Conservation (phyloP, 768 basidiomycete species). For the Lepiota subincarnata region DNA sequence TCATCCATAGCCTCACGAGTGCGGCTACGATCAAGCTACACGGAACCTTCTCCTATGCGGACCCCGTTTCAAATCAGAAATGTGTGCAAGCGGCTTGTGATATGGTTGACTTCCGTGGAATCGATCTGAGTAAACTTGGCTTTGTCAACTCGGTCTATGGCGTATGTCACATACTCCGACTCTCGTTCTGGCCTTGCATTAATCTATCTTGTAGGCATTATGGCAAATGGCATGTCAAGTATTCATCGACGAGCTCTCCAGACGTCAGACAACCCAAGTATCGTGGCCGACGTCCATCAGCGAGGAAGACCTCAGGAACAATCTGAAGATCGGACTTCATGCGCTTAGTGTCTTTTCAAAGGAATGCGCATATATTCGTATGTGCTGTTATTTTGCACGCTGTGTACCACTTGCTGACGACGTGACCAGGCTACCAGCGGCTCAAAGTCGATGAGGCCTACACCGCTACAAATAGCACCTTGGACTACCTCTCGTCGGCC, state of each 20-base stretch:
- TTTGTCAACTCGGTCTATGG: constrained; percentile 48
- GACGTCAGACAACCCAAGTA: constrained; percentile 30
- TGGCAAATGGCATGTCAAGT: constrained; percentile 45
- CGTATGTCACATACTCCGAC: constrained; percentile 29
- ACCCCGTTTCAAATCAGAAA: constrained; percentile 36
- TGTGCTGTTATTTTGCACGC: constrained; percentile 19
- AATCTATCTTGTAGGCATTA: constrained; percentile 29
- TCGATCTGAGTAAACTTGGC: constrained; percentile 35
- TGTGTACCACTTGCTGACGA: constrained; percentile 9
- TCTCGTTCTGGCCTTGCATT: constrained; percentile 9
- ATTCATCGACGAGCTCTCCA: constrained; percentile 43
- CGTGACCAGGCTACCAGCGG: constrained; percentile 37
- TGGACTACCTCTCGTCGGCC: constrained; percentile 6
- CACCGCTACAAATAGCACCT: constrained; percentile 28
- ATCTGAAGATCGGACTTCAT: constrained; percentile 34
- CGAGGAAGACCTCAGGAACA: constrained; percentile 41
- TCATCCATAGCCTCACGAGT: constrained; percentile 46
- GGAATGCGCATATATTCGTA: constrained; percentile 43
- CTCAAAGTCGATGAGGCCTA: constrained; percentile 44
- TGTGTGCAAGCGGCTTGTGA: constrained; percentile 41
- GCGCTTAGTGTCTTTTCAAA: constrained; percentile 40
- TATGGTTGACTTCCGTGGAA: constrained; percentile 36
- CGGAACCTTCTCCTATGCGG: constrained; percentile 39
- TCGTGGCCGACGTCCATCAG: constrained; percentile 25
- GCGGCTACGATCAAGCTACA: constrained; percentile 52